phyloP scores from a whole-genome alignment of 768 basidiomycete species.

The Sporobolomyces pararoseus region DNA sequence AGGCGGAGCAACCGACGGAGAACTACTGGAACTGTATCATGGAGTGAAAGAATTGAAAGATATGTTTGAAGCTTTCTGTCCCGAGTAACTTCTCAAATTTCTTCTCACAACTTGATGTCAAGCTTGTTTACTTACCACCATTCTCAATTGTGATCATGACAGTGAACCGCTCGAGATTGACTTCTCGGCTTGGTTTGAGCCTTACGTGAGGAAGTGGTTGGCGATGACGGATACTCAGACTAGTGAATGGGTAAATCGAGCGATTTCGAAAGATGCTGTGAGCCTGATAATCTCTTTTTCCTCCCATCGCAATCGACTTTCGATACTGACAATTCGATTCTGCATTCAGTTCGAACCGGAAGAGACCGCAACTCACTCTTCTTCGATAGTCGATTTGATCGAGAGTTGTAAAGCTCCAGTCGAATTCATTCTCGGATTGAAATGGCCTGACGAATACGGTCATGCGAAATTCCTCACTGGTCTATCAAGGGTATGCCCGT shows the following conservation, averaged over 20 bases:
- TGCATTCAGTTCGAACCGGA: conserved; percentile 59
- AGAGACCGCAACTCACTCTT: conserved; percentile 74
- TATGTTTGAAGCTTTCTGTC: conserved; percentile 78
- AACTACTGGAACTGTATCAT: conserved; percentile 81
- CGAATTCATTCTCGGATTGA: conserved; percentile 76
- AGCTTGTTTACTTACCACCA: too few relatives aligned
- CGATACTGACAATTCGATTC: too few relatives aligned
- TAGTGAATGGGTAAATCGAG: conserved; percentile 79
- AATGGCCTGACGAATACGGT: conserved; percentile 89
- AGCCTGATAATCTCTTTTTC: conserved; percentile 9
- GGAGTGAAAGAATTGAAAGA: conserved; percentile 67
- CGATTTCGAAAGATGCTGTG: conserved; percentile 78
- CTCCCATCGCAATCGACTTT: conserved; percentile 52
- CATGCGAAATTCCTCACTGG: conserved; percentile 84
- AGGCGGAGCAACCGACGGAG: conserved; percentile 73
- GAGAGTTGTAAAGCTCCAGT: conserved; percentile 88
- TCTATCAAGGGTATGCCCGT: conserved; percentile 68
- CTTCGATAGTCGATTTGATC: conserved; percentile 95
- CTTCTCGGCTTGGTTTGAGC: conserved; percentile 73
- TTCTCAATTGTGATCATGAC: too few relatives aligned
- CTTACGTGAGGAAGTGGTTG: conserved; percentile 83
- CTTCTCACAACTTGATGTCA: neutral
- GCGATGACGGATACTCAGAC: conserved; percentile 84
- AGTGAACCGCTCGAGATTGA: conserved; percentile 58
- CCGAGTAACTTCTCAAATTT: conserved; percentile 58